Base-by-base conservation (phyloP, 2,329 filamentous ascomycete species). In the Trichoderma atrobrunneum region DNA sequence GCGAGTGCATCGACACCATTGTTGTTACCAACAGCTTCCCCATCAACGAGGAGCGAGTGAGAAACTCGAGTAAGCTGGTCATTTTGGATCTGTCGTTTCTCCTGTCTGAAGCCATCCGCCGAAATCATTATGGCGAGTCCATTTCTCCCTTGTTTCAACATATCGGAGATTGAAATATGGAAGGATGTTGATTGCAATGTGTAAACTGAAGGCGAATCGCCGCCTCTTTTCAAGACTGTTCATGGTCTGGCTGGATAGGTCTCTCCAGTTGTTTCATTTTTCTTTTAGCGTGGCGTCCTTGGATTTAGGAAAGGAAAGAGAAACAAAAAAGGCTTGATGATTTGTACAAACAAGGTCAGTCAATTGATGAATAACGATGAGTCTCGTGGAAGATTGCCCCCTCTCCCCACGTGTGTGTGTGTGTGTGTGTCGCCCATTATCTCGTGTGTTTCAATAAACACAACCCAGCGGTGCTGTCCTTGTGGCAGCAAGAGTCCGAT, bases 11-110 rank as follows among this genome's bases (percentile, higher is more conserved):
- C 79, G 92, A 98, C 80, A 88, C 91, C 77, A 95, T 99, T 76
- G 90, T 99, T 70, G 95, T 98, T 77, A 99, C 96, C 39, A 98
- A 99, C 84, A 97, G 95, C 71, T 98, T 98, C 81, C 96, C 96
- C 3, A 97, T 99, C 75, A 88, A 91, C 26, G 90, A 91, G 72
- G 90, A 93, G 75, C 91, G 92, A 81, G 87, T 89, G 39, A 89
- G 86, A 76, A 89, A 88, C 72, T 91, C 90, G 67, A 91, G 88
- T 83, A 99, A 99, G 86, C 87, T 99, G 77, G 90, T 97, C 71
- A 88, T 98, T 39, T 89, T 99, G 72, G 95, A 98, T 78, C 88
- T 99, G 18, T 97, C 95, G 30, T 93, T 91, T 79, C 85, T 99
- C 66, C 86, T 99, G 54, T 90, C 94, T 5, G 96, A 99, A 83